These are phyloP conservation scores for Silene latifolia DNA, from an alignment of 148 eudicot genomes.

Conservation along the genomic window DNA sequence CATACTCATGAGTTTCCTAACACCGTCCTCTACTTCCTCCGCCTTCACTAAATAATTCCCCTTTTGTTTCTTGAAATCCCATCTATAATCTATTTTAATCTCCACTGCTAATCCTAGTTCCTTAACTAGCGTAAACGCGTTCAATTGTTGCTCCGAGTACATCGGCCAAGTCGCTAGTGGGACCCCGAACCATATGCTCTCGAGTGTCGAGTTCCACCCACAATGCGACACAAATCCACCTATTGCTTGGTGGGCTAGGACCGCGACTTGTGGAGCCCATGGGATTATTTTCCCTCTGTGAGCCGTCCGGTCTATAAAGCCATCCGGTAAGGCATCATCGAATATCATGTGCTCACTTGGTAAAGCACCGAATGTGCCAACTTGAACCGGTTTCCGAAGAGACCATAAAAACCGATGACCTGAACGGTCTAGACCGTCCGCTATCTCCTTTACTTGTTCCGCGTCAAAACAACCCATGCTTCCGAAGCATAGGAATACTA, in stretches of 20 bases:
- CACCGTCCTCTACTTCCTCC: conserved; percentile 32
- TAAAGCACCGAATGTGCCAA: neutral
- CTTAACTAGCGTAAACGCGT: conserved; percentile 38
- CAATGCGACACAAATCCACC: conserved; percentile 61
- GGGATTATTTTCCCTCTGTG: conserved; percentile 33
- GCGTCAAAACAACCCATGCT: conserved; percentile 42
- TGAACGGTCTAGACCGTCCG: conserved; percentile 35
- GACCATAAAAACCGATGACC: conserved; percentile 47
- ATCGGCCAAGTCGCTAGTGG: conserved; percentile 50
- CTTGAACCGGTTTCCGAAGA: conserved; percentile 20
- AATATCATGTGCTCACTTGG: conserved; percentile 26
- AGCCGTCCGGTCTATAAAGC: conserved; percentile 35
- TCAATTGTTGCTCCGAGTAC: conserved; percentile 46
- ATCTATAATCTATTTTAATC: conserved; percentile 36
- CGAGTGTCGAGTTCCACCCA: conserved; percentile 54
- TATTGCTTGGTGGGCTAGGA: conserved; percentile 34
- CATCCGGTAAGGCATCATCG: conserved; percentile 32
- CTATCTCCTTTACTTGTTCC: conserved; percentile 46
- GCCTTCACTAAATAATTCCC: conserved; percentile 23
- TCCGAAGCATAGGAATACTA: conserved; percentile 56
- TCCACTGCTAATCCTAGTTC: conserved; percentile 40
- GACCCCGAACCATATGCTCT: conserved; percentile 42
- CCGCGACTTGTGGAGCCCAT: conserved; percentile 43
- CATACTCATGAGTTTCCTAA: conserved; percentile 27
- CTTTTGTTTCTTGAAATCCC: conserved; percentile 3